Conservation (phyloP, 345 rosid genomes). For the Eucalyptus dawsonii region DNA sequence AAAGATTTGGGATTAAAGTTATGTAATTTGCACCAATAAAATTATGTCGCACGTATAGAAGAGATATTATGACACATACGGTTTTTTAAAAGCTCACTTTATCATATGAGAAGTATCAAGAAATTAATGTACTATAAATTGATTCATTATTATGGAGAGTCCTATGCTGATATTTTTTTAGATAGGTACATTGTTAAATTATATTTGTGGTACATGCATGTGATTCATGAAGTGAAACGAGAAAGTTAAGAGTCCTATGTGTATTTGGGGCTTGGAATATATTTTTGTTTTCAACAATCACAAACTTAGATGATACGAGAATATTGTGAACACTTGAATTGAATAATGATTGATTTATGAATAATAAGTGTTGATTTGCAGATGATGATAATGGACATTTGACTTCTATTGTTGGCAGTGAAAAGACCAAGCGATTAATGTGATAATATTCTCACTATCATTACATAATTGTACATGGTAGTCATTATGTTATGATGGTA, state of each 20-base stretch:
- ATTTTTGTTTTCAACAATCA: not conserved
- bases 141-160: not conserved
- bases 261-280: not conserved
- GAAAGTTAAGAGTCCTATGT: not conserved
- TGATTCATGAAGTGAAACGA: not conserved
- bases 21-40: not conserved
- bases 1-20: not conserved
- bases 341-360: not conserved
- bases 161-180: not conserved
- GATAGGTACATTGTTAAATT: not conserved
- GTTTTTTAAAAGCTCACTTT: not conserved
- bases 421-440: not conserved
- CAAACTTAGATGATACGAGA: not conserved
- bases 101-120: not conserved
- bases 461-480: not conserved
- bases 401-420: not conserved
- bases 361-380: not conserved
- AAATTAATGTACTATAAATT: not conserved
- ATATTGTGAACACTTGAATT: not conserved
- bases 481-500: not conserved
- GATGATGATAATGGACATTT: not conserved
- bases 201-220: not conserved
- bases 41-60: not conserved
- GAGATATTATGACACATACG: not conserved
- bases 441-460: not conserved